phyloP scores from a whole-genome alignment of 805 yeast genomes.

The Candida chauliodis region DNA sequence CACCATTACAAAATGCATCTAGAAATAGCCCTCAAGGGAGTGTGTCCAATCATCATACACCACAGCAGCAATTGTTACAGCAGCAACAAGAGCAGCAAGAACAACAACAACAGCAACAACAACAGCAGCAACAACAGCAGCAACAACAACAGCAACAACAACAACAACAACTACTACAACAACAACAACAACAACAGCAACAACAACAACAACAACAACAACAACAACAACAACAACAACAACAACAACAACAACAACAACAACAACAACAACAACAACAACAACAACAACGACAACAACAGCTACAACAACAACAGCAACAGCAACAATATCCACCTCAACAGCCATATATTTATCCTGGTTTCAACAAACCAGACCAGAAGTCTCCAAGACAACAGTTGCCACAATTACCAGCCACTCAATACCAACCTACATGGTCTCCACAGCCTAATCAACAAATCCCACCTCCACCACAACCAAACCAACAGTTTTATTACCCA shows the following conservation, averaged over 20 bases:
- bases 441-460: constrained; percentile 9
- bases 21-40: constrained; percentile 10
- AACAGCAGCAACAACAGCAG: constrained; percentile 11
- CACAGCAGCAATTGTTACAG: constrained; percentile 10
- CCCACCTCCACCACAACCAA: constrained; percentile 11
- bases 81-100: constrained; percentile 4
- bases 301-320: constrained; percentile 20
- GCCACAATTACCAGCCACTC: constrained; percentile 7
- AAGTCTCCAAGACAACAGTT: too few relatives aligned
- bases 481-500: constrained; percentile 3
- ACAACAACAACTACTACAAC: not conserved
- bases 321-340: constrained; percentile 9
- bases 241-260: constrained; percentile 8
- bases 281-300: constrained; percentile 17
- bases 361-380: too few relatives aligned
- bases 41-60: constrained; percentile 9
- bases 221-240: constrained; percentile 12
- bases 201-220: constrained; percentile 7
- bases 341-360: too few relatives aligned
- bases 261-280: constrained; percentile 12
- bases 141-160: constrained; percentile 6
- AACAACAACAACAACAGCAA: constrained; percentile 4
- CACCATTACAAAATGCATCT: constrained; percentile 8
- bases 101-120: constrained; percentile 8
- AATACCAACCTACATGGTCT: constrained; percentile 5